phyloP scores from a whole-genome alignment of 2,329 filamentous ascomycete species.

The Helotiales sp. region DNA sequence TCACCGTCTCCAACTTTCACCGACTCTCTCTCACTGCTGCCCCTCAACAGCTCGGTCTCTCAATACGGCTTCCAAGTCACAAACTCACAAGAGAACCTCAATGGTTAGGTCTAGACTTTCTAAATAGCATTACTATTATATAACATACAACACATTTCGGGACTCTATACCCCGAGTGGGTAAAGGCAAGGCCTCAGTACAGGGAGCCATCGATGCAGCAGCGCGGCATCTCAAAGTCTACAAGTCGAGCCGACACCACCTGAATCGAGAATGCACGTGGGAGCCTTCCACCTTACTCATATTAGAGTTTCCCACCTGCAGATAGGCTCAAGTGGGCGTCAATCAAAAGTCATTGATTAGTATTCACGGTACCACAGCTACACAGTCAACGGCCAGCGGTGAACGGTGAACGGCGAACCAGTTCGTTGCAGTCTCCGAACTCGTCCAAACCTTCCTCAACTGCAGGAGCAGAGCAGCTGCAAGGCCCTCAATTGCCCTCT shows the following conservation, averaged over 20 bases:
- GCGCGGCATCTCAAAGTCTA: background rate
- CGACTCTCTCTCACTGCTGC: background rate
- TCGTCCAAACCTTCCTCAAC: too few relatives aligned
- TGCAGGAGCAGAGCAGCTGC: background rate
- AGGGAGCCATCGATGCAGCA: background rate
- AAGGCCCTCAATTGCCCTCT: background rate
- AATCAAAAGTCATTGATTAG: too few relatives aligned
- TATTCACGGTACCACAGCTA: too few relatives aligned
- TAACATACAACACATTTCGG: background rate
- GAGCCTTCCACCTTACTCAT: background rate
- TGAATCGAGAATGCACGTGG: constrained; percentile 1
- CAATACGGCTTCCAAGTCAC: background rate
- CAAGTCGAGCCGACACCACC: background rate
- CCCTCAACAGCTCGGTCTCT: too few relatives aligned
- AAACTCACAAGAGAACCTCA: too few relatives aligned
- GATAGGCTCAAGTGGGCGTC: background rate
- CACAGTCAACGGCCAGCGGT: background rate
- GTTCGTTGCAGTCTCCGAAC: background rate
- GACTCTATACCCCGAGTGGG: background rate
- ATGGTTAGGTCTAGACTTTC: too few relatives aligned
- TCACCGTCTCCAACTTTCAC: background rate
- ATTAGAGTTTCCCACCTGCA: background rate
- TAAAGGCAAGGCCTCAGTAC: background rate
- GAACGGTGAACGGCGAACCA: background rate
- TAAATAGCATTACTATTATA: too few relatives aligned